Percentiles rank a stretch among this genome's conserved stretches.
Evolutionary conservation across 202 grass and related monocot genomes (phyloP).

Genomic region (Schoenoplectus tabernaemontani): DNA sequence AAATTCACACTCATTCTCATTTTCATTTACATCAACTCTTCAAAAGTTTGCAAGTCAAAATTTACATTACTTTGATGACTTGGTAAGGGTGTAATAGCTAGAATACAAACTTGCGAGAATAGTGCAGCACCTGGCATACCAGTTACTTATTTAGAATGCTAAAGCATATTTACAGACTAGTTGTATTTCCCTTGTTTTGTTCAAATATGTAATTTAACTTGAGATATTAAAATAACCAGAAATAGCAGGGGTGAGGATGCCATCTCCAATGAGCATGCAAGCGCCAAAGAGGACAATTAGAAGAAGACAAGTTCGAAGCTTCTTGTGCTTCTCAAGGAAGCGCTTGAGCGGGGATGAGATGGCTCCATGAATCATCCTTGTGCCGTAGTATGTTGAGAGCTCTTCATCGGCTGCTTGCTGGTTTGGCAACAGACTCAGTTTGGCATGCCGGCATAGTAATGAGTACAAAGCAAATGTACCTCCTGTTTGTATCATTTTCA

Average conservation of each 20-base stretch:
- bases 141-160: neutral
- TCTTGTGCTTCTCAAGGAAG: slow-evolving; percentile 92
- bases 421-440: slow-evolving; percentile 85
- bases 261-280: slow-evolving; percentile 95
- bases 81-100: neutral
- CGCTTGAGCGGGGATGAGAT: slow-evolving; percentile 63
- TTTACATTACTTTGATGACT: neutral
- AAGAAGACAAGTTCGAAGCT: slow-evolving; percentile 52
- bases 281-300: slow-evolving; percentile 77
- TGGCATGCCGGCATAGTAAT: slow-evolving; percentile 91
- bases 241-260: slow-evolving; percentile 93
- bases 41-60: neutral
- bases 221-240: slow-evolving; percentile 44
- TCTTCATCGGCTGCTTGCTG: slow-evolving; percentile 98
- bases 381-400: slow-evolving; percentile 74
- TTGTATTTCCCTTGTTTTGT: neutral
- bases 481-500: slow-evolving; percentile 40
- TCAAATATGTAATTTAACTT: neutral
- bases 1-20: neutral
- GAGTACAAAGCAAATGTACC: slow-evolving; percentile 96
- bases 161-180: neutral
- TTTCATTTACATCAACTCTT: neutral
- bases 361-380: slow-evolving; percentile 26
- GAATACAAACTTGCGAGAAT: neutral
- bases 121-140: neutral